Evolutionary conservation across 108 stramenopile species (phyloP).

Genomic region (Fistulifera pelliculosa): DNA sequence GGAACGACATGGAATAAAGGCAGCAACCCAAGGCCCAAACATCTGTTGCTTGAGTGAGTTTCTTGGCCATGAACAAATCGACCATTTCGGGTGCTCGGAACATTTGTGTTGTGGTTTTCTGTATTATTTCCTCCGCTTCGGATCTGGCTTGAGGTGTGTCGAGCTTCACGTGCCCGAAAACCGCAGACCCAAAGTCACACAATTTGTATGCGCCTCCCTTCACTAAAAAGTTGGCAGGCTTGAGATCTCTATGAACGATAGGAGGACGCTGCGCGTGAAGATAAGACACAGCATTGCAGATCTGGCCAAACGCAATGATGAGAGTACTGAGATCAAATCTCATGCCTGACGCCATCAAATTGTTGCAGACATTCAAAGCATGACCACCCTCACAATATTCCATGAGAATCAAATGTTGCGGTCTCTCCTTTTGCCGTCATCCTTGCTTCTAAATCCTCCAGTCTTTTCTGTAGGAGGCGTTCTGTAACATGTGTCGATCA

Average conservation of each 20-base stretch:
- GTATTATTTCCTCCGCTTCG: conserved; percentile 81
- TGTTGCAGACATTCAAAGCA: conserved; percentile 73
- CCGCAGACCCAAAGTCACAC: conserved; percentile 89
- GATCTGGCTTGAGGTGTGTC: conserved; percentile 50
- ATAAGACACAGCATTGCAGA: conserved; percentile 77
- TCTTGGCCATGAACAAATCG: conserved; percentile 83
- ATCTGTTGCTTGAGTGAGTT: conserved; percentile 84
- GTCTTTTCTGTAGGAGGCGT: conserved; percentile 12
- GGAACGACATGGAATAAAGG: conserved; percentile 75
- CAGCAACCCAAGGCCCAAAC: conserved; percentile 95
- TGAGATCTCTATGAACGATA: conserved; percentile 95
- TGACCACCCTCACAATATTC: conserved; percentile 90
- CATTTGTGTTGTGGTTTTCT: conserved; percentile 94
- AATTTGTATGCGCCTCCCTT: conserved; percentile 82
- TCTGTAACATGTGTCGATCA: conserved; percentile 53
- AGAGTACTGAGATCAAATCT: conserved; percentile 62
- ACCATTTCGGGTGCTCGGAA: conserved; percentile 96
- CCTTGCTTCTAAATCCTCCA: conserved; percentile 4
- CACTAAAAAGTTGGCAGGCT: conserved; percentile 96
- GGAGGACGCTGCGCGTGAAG: conserved; percentile 83
- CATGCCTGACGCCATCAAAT: conserved; percentile 29
- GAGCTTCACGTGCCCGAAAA: conserved; percentile 80
- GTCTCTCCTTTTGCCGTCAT: conserved; percentile 23
- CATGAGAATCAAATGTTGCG: conserved; percentile 86
- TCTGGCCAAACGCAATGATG: conserved; percentile 82